Percentiles rank a stretch among this genome's conserved stretches.
Conservation (phyloP, 441 rosid species). For the Adansonia grandidieri region DNA sequence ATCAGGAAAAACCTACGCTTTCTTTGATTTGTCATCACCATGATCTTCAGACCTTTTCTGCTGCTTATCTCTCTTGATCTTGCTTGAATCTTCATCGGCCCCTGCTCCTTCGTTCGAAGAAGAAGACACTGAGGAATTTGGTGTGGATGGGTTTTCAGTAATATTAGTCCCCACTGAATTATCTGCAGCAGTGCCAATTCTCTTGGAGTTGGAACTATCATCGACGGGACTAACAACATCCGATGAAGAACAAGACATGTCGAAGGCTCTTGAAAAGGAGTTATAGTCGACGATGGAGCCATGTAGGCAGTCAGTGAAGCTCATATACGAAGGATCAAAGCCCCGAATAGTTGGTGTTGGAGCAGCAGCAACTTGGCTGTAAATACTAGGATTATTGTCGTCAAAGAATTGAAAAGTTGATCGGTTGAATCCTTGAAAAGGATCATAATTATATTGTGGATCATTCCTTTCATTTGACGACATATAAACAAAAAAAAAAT, state of each 20-base stretch:
- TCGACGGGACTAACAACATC: constrained; percentile 49
- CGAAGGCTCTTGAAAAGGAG: constrained; percentile 53
- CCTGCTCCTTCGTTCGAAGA: constrained; percentile 55
- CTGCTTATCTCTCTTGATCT: constrained; percentile 40
- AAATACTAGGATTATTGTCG: constrained; percentile 34
- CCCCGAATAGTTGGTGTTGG: constrained; percentile 26
- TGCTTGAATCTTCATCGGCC: constrained; percentile 41
- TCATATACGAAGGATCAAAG: constrained; percentile 44
- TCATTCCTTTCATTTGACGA: constrained; percentile 51
- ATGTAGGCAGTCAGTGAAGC: constrained; percentile 59
- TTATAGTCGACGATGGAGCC: constrained; percentile 49
- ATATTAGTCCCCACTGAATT: constrained; percentile 21
- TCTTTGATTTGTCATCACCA: constrained; percentile 48
- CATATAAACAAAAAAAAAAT: constrained; percentile 14
- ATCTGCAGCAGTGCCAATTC: constrained; percentile 23
- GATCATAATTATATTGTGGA: constrained; percentile 45
- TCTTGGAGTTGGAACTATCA: constrained; percentile 32
- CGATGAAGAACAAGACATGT: constrained; percentile 62
- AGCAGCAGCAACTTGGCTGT: constrained; percentile 34
- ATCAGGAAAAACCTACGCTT: constrained; percentile 47
- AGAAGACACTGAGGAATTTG: constrained; percentile 58
- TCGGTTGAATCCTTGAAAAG: constrained; percentile 43
- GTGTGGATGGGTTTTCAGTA: constrained; percentile 45
- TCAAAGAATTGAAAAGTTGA: constrained; percentile 35
- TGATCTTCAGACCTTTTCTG: constrained; percentile 38